Percentiles rank a stretch among this genome's conserved stretches.
These are phyloP conservation scores for Fusarium sp. DNA, from an alignment of 2,329 filamentous ascomycete species.

Conservation along the genomic window DNA sequence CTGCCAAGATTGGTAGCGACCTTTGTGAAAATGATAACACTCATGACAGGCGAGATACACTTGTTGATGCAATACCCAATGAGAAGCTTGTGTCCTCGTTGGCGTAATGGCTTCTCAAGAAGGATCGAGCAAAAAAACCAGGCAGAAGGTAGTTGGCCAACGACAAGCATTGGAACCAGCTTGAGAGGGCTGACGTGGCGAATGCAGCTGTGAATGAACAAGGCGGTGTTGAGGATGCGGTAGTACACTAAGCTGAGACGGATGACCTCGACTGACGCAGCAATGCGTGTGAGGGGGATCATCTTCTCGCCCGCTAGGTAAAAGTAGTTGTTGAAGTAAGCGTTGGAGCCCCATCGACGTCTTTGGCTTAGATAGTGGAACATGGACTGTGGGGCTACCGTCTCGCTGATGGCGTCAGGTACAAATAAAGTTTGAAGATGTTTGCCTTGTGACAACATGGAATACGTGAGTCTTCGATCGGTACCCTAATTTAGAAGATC, in stretches of 20 bases:
- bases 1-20: conserved; percentile 44
- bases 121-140: conserved; percentile 44
- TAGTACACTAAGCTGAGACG: conserved; percentile 55
- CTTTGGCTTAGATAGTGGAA: conserved; percentile 54
- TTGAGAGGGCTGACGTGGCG: conserved; percentile 23
- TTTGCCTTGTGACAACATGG: conserved; percentile 41
- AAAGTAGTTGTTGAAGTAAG: conserved; percentile 57
- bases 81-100: conserved; percentile 37
- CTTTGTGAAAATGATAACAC: conserved; percentile 46
- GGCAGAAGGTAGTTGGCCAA: conserved; percentile 31
- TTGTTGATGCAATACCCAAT: conserved; percentile 43
- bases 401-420: conserved; percentile 53
- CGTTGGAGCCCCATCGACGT: conserved; percentile 55
- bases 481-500: conserved; percentile 28
- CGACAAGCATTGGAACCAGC: conserved; percentile 40
- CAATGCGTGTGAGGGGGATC: conserved; percentile 57
- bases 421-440: conserved; percentile 52
- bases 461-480: conserved; percentile 43
- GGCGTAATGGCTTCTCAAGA: conserved; percentile 32
- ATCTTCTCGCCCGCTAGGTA: conserved; percentile 54
- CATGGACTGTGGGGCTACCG: conserved; percentile 54
- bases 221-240: conserved; percentile 52
- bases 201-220: conserved; percentile 47
- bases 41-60: conserved; percentile 41
- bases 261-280: conserved; percentile 51